Base-by-base conservation (phyloP, 2,329 filamentous ascomycete species). In the Talaromyces piceae region DNA sequence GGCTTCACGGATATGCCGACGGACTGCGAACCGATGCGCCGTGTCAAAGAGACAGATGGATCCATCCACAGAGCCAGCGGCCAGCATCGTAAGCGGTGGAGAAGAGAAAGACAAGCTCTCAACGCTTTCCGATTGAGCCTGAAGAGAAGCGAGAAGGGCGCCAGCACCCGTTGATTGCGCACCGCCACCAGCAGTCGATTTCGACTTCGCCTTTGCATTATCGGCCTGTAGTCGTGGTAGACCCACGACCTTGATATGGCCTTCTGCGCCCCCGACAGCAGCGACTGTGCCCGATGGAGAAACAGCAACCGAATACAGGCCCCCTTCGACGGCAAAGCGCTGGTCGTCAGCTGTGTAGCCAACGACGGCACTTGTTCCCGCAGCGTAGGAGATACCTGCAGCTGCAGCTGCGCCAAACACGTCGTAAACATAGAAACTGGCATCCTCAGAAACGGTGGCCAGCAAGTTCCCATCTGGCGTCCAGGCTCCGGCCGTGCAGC, bases 401-500 rank as follows among this genome's bases (percentile, higher is more conserved):
- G 78, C 84, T 3, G 85, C 84, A 1, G 87, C 88, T 20, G 83
- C 80, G 45, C 88, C 88, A 72, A 90, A 95, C 12, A 91, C 86
- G 64, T 97, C 93, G 82, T 89, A 96, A 22, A 95, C 91, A 67
- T 91, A 91, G 53, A 98, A 78, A 59, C 84, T 91, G 52, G 83
- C 80, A 68, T 97, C 91, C 66, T 97, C 91, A 41, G 85, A 84
- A 4, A 97, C 88, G 0, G 91, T 96, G 5, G 87, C 88, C 1
- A 98, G 79, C 13, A 97, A 74, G 26, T 83, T 83, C 47, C 93
- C 93, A 66, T 96, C 91, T 4, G 88, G 80, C 0, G 88, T 88
- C 91, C 93, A 98, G 2, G 86, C 78, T 53, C 93, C 93, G 6
- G 91, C 91, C 1, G 93, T 97, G 72, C 87, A 94, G 25, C 87